These are phyloP conservation scores for Pyrus communis DNA, from an alignment of 306 rosid species.

Conservation along the genomic window DNA sequence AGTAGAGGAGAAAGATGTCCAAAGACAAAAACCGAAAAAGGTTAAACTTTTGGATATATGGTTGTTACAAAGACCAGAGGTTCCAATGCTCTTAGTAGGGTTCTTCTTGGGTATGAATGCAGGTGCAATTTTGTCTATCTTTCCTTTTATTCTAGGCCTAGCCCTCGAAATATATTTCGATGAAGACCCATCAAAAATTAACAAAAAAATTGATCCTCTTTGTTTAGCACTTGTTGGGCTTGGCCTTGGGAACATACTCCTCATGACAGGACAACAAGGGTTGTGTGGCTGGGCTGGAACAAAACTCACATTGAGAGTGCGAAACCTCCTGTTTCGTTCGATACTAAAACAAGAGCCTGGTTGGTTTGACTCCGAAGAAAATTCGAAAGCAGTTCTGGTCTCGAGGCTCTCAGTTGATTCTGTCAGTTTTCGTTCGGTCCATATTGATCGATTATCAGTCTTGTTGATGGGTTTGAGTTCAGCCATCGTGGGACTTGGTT, in stretches of 20 bases:
- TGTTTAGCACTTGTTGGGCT: conserved; percentile 66
- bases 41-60: conserved; percentile 50
- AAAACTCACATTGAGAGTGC: conserved; percentile 72
- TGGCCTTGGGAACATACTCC: conserved; percentile 67
- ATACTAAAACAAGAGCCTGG: conserved; percentile 88
- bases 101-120: conserved; percentile 63
- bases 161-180: conserved; percentile 57
- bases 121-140: conserved; percentile 70
- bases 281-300: conserved; percentile 92
- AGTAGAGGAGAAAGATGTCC: conserved; percentile 29
- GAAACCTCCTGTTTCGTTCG: conserved; percentile 66
- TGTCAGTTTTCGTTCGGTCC: conserved; percentile 57
- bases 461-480: conserved; percentile 83
- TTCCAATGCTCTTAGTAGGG: conserved; percentile 44
- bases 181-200: conserved; percentile 28
- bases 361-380: conserved; percentile 85
- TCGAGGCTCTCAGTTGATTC: conserved; percentile 70
- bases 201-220: conserved; percentile 38
- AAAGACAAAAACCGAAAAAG: conserved; percentile 23
- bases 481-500: conserved; percentile 66
- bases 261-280: conserved; percentile 92
- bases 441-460: conserved; percentile 76
- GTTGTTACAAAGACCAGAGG: conserved; percentile 68
- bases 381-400: conserved; percentile 64
- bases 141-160: conserved; percentile 59